phyloP scores from a whole-genome alignment of 2,329 filamentous ascomycete species.

The Neurospora crassa region DNA sequence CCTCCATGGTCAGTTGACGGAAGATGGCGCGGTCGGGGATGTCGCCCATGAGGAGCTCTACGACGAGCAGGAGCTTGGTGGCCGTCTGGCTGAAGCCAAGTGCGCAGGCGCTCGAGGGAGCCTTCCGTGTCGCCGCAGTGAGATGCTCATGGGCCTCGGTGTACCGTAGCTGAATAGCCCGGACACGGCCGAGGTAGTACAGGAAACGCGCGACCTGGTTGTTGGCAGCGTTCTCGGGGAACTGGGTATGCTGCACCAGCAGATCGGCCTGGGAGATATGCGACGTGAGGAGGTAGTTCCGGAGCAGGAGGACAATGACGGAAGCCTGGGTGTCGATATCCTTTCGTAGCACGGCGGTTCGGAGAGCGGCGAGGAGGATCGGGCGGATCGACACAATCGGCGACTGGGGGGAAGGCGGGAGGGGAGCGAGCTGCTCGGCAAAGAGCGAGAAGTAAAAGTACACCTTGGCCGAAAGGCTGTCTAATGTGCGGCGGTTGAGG shows the following conservation, averaged over 20 bases:
- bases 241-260: conserved; percentile 89
- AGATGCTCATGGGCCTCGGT: conserved; percentile 94
- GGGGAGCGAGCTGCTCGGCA: conserved; percentile 79
- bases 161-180: conserved; percentile 92
- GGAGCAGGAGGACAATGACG: conserved; percentile 86
- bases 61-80: conserved; percentile 91
- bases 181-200: conserved; percentile 94
- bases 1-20: conserved; percentile 79
- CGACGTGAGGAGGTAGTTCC: conserved; percentile 92
- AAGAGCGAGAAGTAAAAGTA: conserved; percentile 98
- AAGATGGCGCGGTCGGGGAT: conserved; percentile 94
- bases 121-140: conserved; percentile 87
- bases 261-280: conserved; percentile 96
- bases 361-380: conserved; percentile 74
- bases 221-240: conserved; percentile 88
- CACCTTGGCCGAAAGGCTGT: conserved; percentile 86
- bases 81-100: conserved; percentile 93
- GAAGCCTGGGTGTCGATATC: conserved; percentile 96
- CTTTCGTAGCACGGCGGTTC: conserved; percentile 93
- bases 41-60: conserved; percentile 96
- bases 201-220: conserved; percentile 97
- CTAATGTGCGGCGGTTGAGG: conserved; percentile 86
- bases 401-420: conserved; percentile 81
- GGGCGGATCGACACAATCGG: conserved; percentile 81
- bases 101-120: conserved; percentile 79